Base-by-base conservation (phyloP, 306 rosid species). In the Lathyrus oleraceus region DNA sequence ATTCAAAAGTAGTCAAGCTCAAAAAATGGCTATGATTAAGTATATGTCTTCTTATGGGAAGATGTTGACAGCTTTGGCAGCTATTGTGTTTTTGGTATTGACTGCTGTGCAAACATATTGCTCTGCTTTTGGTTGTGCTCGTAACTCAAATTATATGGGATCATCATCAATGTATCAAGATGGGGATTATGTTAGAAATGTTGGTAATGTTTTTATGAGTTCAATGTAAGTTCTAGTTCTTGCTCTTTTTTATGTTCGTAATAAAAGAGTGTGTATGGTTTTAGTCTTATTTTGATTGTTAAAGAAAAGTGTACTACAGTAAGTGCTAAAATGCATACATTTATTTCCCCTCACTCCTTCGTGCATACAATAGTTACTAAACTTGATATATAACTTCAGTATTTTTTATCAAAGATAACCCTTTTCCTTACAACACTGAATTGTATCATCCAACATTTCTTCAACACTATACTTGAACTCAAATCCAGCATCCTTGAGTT, bases 401-500 rank as follows among this genome's bases (percentile, higher is more conserved):
- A 54, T 7, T 3, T 12, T 13, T 4, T 6, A 25, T 60, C 56
- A 67, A 5, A 73, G 72, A 56, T 21, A 48, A 13, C 76, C 73
- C 36, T 36, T 79, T 38, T 52, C 64, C 16, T 54, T 69, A 76
- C 76, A 69, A 23, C 83, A 74, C 6, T 62, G 25, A 74, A 84
- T 82, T 70, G 89, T 80, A 35, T 69, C 89, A 0, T 61, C 72
- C 13, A 82, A 51, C 79, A 73, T 84, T 40, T 84, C 81, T 30
- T 84, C 85, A 42, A 83, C 14, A 27, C 86, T 78, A 63, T 86
- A 59, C 61, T 80, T 80, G 15, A 67, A 86, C 49, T 71, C 12
- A 12, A 88, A 86, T 40, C 89, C 91, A n/a, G 64, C 64, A 74
- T 82, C 86, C 54, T 71, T 39, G 28, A 84, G 82, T 70, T 84